Evolutionary conservation across 495 filamentous ascomycete species (phyloP), one percentile per base, ranked within the genome.

Genomic region (Neurospora sp.): DNA sequence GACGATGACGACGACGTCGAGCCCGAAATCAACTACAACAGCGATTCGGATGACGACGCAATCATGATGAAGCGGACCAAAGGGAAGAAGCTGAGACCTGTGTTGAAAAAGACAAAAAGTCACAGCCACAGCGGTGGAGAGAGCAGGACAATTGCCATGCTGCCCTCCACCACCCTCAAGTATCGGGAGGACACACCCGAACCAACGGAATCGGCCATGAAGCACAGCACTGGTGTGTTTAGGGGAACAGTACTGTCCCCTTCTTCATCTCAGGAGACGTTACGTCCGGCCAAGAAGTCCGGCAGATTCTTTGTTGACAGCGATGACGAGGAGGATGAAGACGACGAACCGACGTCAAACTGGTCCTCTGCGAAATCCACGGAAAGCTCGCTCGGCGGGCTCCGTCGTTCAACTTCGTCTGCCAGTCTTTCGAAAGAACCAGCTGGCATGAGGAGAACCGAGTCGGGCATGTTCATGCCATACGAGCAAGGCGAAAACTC

Each of bases 91-190:
- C 78, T 77, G 48, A 80, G 82, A 16, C 81, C 80, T n/a, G 70
- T 83, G 1, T 84, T 86, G 73, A 85, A 80, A 38, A 80, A 80
- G 71, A 86, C 81, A 62, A 89, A 84, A 74, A 82, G 77, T 70
- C 69, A 76, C 31, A 90, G 84, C 74, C 85, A 86, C 70, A 87
- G 78, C 69, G 54, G 54, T 35, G 80, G 80, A 39, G 94, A 97
- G 74, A 92, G 91, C 83, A 96, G 92, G 79, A 97, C 92, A 14
- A 99, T 99, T 79, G 94, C 93, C 11, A 96, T 93, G 83, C 85
- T 99, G 23, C 94, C 94, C 7, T 92, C 93, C 0, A 98, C 96
- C 4, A 98, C 92, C 7, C 84, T 99, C 18, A 99, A 98, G 78
- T 96, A 94, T 75, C 87, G 91, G 41, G 89, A 91, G 39, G 96